Percentiles rank a stretch among this genome's conserved stretches.
phyloP scores from a whole-genome alignment of 1,284 basidiomycete genomes.

The Wallemia hederae region DNA sequence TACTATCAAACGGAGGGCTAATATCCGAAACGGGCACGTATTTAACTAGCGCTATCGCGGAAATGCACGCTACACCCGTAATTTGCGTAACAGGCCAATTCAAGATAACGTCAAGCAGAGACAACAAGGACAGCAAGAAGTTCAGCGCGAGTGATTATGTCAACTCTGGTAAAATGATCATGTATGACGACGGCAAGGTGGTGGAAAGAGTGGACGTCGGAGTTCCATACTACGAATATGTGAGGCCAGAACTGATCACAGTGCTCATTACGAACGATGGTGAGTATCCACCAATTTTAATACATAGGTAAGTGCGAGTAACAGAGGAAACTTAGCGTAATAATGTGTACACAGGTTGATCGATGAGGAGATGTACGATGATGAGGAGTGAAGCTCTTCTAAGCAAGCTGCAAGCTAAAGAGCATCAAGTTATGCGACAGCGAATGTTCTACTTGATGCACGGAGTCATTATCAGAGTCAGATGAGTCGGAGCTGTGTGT shows the following conservation, averaged over 20 bases:
- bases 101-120: constrained; percentile 30
- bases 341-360: background rate
- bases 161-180: constrained; percentile 10
- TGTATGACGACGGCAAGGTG: constrained; percentile 24
- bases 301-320: background rate
- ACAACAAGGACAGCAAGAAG: constrained; percentile 6
- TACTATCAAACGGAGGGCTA: background rate
- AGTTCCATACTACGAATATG: constrained; percentile 82
- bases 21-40: background rate
- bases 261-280: constrained; percentile 82
- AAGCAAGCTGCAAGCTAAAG: too few species aligned
- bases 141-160: constrained; percentile 1
- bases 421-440: background rate
- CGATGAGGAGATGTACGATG: background rate
- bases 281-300: background rate
- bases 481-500: background rate
- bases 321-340: background rate
- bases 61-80: constrained; percentile 24
- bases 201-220: constrained; percentile 63
- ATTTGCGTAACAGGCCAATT: constrained; percentile 22
- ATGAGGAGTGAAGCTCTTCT: too few species aligned
- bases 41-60: background rate
- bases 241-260: constrained; percentile 66
- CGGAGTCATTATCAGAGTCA: background rate
- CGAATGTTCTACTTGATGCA: too few species aligned